Conservation (phyloP, 805 yeast species). For the Barnettozyma salicaria region DNA sequence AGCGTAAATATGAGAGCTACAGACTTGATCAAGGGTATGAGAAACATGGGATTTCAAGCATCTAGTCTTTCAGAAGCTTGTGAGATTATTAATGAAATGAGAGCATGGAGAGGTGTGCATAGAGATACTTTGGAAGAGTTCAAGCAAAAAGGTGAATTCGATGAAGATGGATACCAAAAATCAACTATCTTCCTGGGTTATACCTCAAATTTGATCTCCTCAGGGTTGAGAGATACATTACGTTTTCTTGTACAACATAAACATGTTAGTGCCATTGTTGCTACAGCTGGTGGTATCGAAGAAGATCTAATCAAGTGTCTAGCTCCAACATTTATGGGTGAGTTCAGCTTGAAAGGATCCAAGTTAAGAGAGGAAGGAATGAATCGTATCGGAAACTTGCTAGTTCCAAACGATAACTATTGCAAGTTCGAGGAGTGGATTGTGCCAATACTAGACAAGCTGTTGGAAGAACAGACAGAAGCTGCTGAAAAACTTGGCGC, state of each 20-base stretch:
- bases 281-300: slow-evolving; percentile 98
- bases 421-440: slow-evolving; percentile 99
- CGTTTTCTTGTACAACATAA: slow-evolving; percentile 88
- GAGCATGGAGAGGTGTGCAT: slow-evolving; percentile 86
- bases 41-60: slow-evolving; percentile 96
- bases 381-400: slow-evolving; percentile 94
- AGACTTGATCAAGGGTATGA: slow-evolving; percentile 78
- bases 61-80: slow-evolving; percentile 81
- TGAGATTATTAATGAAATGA: slow-evolving; percentile 88
- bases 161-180: slow-evolving; percentile 70
- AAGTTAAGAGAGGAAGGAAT: slow-evolving; percentile 87
- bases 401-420: slow-evolving; percentile 97
- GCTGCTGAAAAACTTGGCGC: slow-evolving; percentile 49
- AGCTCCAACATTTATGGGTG: slow-evolving; percentile 96
- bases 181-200: slow-evolving; percentile 93
- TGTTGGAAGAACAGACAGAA: slow-evolving; percentile 83
- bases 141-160: slow-evolving; percentile 67
- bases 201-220: slow-evolving; percentile 91
- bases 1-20: slow-evolving; percentile 75
- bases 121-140: slow-evolving; percentile 63
- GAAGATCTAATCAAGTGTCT: slow-evolving; percentile 95
- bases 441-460: slow-evolving; percentile 82
- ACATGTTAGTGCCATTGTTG: slow-evolving; percentile 89
- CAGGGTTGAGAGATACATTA: slow-evolving; percentile 89
- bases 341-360: slow-evolving; percentile 75